A percentile compares a stretch with the other conserved stretches of the same genome.
Conservation (phyloP, 129 eudicot species). For the Smallanthus sonchifolius region DNA sequence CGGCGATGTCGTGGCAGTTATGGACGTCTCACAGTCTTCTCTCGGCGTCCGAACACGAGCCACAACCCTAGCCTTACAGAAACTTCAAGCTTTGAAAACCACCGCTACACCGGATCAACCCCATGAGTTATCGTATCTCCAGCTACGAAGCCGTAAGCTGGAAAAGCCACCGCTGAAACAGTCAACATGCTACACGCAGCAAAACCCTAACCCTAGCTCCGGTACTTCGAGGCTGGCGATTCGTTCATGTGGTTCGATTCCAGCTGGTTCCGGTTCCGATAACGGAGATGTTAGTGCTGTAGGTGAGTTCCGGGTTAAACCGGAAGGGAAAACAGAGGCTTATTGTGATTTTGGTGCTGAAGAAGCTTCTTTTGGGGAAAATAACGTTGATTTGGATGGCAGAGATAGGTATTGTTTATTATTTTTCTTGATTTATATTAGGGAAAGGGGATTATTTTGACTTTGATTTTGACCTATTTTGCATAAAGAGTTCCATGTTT, state of each 20-base stretch:
- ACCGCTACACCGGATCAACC: neutral
- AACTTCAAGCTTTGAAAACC: conserved; percentile 36
- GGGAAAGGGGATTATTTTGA: neutral
- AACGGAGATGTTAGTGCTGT: conserved; percentile 12
- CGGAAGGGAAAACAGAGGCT: conserved; percentile 35
- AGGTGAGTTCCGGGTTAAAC: conserved; percentile 3
- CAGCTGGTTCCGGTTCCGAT: conserved; percentile 14
- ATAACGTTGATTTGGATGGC: conserved; percentile 58
- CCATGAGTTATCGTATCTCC: conserved; percentile 51
- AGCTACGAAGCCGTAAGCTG: conserved; percentile 69
- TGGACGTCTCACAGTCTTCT: conserved; percentile 46
- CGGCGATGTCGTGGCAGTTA: conserved; percentile 40
- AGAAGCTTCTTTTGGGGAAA: conserved; percentile 64
- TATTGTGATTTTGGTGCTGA: conserved; percentile 35
- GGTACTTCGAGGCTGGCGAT: conserved; percentile 8
- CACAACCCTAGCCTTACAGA: conserved; percentile 78
- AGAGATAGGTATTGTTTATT: conserved; percentile 55
- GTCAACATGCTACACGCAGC: neutral
- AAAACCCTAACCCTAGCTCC: conserved; percentile 18
- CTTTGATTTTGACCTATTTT: neutral
- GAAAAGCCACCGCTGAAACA: conserved; percentile 48
- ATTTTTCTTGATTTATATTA: neutral
- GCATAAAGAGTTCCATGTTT: neutral
- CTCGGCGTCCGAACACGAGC: conserved; percentile 87
- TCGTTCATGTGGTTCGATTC: conserved; percentile 30